Evolutionary conservation across 2,329 filamentous ascomycete genomes (phyloP).

Genomic region (Diaporthe sp.): DNA sequence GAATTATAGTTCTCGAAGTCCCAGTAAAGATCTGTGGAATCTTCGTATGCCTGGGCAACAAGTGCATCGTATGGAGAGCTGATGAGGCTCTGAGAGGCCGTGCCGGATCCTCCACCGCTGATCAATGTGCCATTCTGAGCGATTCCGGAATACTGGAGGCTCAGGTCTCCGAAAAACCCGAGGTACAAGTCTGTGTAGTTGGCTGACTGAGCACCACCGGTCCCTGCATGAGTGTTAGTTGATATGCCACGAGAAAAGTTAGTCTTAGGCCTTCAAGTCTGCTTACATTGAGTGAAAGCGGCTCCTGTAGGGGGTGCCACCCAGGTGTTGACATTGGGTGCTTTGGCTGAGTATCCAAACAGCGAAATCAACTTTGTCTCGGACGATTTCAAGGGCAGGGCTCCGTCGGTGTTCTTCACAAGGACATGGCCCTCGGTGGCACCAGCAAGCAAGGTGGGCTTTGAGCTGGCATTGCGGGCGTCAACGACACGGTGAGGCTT

Average conservation of each 20-base stretch:
- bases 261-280: not conserved
- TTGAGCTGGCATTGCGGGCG: constrained; percentile 63
- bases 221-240: constrained; percentile 43
- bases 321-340: constrained; percentile 56
- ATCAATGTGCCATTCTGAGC: constrained; percentile 60
- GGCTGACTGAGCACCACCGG: constrained; percentile 56
- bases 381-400: constrained; percentile 63
- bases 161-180: constrained; percentile 48
- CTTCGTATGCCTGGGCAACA: constrained; percentile 63
- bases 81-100: constrained; percentile 55
- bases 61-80: constrained; percentile 70
- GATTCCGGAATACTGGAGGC: constrained; percentile 43
- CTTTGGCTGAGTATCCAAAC: constrained; percentile 71
- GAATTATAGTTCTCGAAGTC: constrained; percentile 68
- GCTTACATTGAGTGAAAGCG: constrained; percentile 44
- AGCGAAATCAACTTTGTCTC: constrained; percentile 65
- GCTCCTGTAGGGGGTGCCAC: constrained; percentile 48
- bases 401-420: constrained; percentile 70
- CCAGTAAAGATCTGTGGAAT: constrained; percentile 71
- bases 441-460: constrained; percentile 62
- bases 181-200: constrained; percentile 49
- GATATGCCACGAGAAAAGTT: not conserved
- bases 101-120: constrained; percentile 60
- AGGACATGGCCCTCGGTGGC: constrained; percentile 75
- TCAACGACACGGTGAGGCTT: constrained; percentile 67